Base-by-base conservation (phyloP, 108 stramenopile species). In the Epipyxis sp. region DNA sequence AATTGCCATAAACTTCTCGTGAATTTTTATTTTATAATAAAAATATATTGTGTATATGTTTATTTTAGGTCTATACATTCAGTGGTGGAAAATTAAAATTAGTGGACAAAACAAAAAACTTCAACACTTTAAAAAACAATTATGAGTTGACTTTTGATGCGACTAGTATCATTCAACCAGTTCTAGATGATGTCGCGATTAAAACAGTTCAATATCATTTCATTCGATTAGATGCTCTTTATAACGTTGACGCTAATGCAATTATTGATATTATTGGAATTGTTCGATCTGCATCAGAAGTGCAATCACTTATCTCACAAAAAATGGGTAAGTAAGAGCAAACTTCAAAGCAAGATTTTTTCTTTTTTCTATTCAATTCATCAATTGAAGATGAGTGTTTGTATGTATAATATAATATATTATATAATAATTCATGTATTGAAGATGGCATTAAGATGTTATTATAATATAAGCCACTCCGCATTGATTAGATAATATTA, bases 111-210 rank as follows among this genome's bases (percentile, higher is more conserved):
- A 50, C 13, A 13, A 90, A 87, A 84, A 89, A 94, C 83, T 98
- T 89, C 84, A 93, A 93, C 69, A 92, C 85, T 50, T 69, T 86
- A 42, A 74, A 82, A 68, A 86, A 87, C 61, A 78, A 89, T 59
- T 94, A 89, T 77, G 97, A 98, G 87, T 89, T 96, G 78, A 98
- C 94, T 0, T 94, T 98, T 85, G 92, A 95, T 86, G 85, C 85
- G 65, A 90, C 92, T 59, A 80, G 92, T 25, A 93, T 92, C 72
- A 95, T 97, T 80, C 83, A 84, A 37, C 69, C 88, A 50, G 84
- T 79, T n/a, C 81, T 85, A 65, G 91, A 94, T 76, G 85, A 82
- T 40, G 89, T 77, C 25, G 87, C 85, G 62, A 96, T 97, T 83
- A 82, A 87, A 78, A 32, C 76, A 69, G 69, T n/a, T 34, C 67